Conservation (phyloP, 768 basidiomycete species). For the Tylopilus subfusipes region DNA sequence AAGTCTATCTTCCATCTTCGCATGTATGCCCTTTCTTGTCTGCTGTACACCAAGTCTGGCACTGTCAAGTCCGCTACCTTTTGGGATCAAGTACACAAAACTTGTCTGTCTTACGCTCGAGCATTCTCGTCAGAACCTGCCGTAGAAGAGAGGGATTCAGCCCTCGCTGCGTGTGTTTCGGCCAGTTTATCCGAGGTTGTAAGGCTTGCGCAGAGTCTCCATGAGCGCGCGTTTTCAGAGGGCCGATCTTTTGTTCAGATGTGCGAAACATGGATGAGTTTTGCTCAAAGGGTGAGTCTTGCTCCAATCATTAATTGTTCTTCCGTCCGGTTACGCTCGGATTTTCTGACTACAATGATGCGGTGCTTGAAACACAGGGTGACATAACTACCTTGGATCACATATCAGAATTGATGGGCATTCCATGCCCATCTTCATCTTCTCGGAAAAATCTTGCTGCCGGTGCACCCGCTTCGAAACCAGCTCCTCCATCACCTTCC, state of each 20-base stretch:
- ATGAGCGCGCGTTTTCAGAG: conserved; percentile 41
- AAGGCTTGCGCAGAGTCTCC: conserved; percentile 34
- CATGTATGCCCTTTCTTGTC: conserved; percentile 43
- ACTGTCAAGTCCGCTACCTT: conserved; percentile 50
- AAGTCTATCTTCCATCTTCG: conserved; percentile 37
- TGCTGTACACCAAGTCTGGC: conserved; percentile 48
- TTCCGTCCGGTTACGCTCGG: neutral
- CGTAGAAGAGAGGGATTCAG: conserved; percentile 27
- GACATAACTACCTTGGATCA: conserved; percentile 46
- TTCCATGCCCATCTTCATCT: conserved; percentile 5
- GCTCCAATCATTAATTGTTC: neutral
- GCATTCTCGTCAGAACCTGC: conserved; percentile 15
- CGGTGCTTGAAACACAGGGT: conserved; percentile 33
- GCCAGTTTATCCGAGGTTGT: conserved; percentile 44
- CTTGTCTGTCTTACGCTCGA: conserved; percentile 36
- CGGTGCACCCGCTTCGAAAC: neutral
- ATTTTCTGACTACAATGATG: neutral
- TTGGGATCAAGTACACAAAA: conserved; percentile 66
- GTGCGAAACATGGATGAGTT: conserved; percentile 69
- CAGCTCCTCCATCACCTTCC: neutral
- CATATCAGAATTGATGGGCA: conserved; percentile 42
- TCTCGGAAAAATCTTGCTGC: neutral
- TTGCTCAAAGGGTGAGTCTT: conserved; percentile 63
- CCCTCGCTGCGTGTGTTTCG: conserved; percentile 37
- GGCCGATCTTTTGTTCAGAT: conserved; percentile 56